A percentile compares a stretch with the other conserved stretches of the same genome.
phyloP scores from a whole-genome alignment of 768 basidiomycete genomes.

The Tulasnella calospora region DNA sequence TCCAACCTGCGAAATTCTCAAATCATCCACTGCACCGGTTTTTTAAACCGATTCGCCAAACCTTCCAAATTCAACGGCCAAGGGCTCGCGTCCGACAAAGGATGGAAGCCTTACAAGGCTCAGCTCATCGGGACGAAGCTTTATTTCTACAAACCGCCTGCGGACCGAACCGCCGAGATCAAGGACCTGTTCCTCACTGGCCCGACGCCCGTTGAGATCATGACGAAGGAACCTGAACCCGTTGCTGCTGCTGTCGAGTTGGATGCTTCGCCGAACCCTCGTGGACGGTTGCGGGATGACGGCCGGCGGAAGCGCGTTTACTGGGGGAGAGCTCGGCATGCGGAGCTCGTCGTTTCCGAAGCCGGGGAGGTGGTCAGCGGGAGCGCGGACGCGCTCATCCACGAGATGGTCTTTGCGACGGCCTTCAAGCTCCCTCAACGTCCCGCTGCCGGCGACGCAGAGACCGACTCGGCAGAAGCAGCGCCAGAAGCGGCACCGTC shows the following conservation, averaged over 20 bases:
- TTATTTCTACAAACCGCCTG: conserved; percentile 80
- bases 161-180: conserved; percentile 57
- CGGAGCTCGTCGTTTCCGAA: conserved; percentile 50
- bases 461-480: not conserved
- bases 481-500: not conserved
- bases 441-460: not conserved
- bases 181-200: conserved; percentile 70
- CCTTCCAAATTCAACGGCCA: conserved; percentile 35
- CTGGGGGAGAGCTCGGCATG: conserved; percentile 74
- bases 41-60: conserved; percentile 60
- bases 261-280: conserved; percentile 32
- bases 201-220: conserved; percentile 39
- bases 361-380: conserved; percentile 54
- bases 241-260: not conserved
- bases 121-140: conserved; percentile 80
- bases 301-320: conserved; percentile 59
- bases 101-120: conserved; percentile 83
- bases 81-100: conserved; percentile 47
- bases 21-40: conserved; percentile 67
- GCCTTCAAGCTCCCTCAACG: conserved; percentile 48
- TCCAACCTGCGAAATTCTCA: conserved; percentile 48
- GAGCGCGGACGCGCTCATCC: conserved; percentile 70
- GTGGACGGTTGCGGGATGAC: conserved; percentile 32
- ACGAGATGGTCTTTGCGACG: conserved; percentile 77
- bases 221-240: conserved; percentile 47